Percentiles rank a stretch among this genome's conserved stretches.
Conservation (phyloP, 306 rosid species). For the Pyrus bretschneideri region DNA sequence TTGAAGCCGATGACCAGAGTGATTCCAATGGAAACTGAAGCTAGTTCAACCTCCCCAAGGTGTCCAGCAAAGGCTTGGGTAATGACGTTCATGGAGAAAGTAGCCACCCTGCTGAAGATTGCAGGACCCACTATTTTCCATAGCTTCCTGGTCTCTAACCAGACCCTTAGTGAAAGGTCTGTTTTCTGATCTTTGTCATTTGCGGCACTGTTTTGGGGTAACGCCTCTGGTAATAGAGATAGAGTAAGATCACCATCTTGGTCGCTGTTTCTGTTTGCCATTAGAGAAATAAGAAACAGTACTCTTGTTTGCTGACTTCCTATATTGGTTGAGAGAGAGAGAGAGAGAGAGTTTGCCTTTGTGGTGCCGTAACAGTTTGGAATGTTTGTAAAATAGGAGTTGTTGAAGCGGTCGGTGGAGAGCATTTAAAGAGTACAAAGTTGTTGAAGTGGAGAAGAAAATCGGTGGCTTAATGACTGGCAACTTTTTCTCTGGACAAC, state of each 20-base stretch:
- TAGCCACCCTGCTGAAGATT: conserved; percentile 56
- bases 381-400: too few species aligned
- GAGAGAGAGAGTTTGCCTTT: too few species aligned
- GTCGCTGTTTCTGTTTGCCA: conserved; percentile 5
- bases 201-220: neutral
- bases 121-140: conserved; percentile 74
- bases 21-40: conserved; percentile 61
- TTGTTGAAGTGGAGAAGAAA: too few species aligned
- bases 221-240: conserved; percentile 7
- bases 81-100: conserved; percentile 60
- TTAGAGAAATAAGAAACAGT: neutral
- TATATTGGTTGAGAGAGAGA: neutral
- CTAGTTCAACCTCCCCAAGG: conserved; percentile 44
- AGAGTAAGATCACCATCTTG: conserved; percentile 3
- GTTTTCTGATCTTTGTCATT: neutral
- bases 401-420: too few species aligned
- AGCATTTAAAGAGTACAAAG: too few species aligned
- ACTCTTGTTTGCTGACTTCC: neutral
- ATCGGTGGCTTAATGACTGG: too few species aligned
- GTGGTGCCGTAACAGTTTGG: too few species aligned
- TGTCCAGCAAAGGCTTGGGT: conserved; percentile 39
- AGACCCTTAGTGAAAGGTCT: conserved; percentile 18
- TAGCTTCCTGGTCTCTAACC: conserved; percentile 55
- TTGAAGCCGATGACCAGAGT: conserved; percentile 63
- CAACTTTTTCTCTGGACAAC: too few species aligned